These are phyloP conservation scores for Calonectria pseudoreteaudii DNA, from an alignment of 2,329 filamentous ascomycete genomes.

Conservation along the genomic window DNA sequence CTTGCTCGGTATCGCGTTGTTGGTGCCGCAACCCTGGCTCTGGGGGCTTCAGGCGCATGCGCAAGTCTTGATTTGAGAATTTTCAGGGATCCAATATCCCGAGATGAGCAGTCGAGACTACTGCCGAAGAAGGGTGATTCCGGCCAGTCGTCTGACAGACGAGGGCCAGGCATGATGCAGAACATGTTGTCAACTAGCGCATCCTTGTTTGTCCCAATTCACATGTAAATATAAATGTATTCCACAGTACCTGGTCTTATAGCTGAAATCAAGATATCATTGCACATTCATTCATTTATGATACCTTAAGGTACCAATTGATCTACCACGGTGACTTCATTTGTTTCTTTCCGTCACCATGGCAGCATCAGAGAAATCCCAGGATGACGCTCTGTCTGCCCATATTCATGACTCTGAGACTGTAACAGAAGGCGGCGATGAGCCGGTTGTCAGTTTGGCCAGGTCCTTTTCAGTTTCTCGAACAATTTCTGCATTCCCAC, in stretches of 20 bases:
- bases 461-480: conserved; percentile 29
- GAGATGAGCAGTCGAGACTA: conserved; percentile 1
- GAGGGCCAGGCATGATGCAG: conserved; percentile 9
- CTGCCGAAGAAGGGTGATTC: neutral
- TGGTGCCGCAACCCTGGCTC: neutral
- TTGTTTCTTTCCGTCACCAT: neutral
- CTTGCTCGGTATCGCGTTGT: neutral
- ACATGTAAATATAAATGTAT: conserved; percentile 5
- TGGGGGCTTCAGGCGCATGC: neutral
- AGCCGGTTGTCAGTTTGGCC: conserved; percentile 27
- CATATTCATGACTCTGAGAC: conserved; percentile 15
- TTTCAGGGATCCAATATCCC: conserved; percentile 3
- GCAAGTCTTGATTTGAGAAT: neutral
- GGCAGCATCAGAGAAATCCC: neutral
- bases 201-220: neutral
- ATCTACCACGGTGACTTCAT: neutral
- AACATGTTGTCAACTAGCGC: neutral
- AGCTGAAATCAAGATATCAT: neutral
- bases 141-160: conserved; percentile 1
- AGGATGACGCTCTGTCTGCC: neutral
- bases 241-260: neutral
- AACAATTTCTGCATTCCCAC: conserved; percentile 24
- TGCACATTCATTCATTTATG: neutral
- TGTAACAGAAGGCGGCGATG: conserved; percentile 3
- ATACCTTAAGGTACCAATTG: neutral